These are phyloP conservation scores for Coprinopsis cinerea DNA, from an alignment of 768 basidiomycete species.

Conservation along the genomic window DNA sequence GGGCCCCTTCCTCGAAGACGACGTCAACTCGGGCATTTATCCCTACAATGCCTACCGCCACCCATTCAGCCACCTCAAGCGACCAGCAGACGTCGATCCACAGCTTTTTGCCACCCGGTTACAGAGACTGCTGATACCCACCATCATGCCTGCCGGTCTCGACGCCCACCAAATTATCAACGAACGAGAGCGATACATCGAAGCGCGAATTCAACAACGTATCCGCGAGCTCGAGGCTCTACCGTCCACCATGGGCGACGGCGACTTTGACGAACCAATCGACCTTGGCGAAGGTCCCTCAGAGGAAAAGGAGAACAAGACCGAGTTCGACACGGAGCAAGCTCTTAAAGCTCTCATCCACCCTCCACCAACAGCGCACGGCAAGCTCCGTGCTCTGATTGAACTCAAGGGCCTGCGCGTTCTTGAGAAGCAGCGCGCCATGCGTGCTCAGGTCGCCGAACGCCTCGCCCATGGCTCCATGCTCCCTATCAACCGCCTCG, in stretches of 20 bases:
- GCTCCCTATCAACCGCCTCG: conserved; percentile 84
- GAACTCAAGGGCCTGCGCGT: conserved; percentile 89
- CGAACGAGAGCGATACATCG: conserved; percentile 88
- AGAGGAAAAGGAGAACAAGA: conserved; percentile 38
- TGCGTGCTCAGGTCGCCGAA: conserved; percentile 82
- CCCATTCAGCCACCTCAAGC: conserved; percentile 77
- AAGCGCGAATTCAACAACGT: conserved; percentile 83
- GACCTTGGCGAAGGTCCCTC: no score
- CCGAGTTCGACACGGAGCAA: conserved; percentile 23
- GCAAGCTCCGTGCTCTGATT: conserved; percentile 84
- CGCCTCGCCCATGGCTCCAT: conserved; percentile 83
- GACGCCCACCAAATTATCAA: conserved; percentile 89
- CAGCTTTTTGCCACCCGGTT: conserved; percentile 63
- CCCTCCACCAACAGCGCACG: conserved; percentile 61
- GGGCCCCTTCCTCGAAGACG: conserved; percentile 73
- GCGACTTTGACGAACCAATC: no score
- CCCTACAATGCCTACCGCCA: conserved; percentile 89
- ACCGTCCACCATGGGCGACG: conserved; percentile 44
- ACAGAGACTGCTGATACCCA: conserved; percentile 80
- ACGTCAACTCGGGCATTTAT: conserved; percentile 75
- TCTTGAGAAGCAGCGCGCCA: conserved; percentile 84
- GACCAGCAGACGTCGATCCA: conserved; percentile 54
- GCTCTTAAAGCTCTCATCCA: conserved; percentile 37
- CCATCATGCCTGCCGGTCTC: conserved; percentile 84
- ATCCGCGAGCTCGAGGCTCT: conserved; percentile 80